A percentile compares a stretch with the other conserved stretches of the same genome.
Evolutionary conservation across 371 early-diverging fungal species (phyloP).

Genomic region (Mucor lusitanicus): DNA sequence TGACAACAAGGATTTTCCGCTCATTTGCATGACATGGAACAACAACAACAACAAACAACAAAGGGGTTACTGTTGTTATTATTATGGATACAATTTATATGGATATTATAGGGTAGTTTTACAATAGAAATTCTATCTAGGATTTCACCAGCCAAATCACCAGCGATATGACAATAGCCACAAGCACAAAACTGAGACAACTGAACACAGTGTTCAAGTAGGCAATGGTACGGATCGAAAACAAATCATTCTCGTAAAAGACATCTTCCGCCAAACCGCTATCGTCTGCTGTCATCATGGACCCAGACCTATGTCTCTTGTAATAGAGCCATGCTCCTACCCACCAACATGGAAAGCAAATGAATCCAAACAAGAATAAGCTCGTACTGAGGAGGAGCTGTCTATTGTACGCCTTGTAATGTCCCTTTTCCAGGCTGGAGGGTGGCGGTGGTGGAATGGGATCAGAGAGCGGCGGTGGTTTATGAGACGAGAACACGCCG

Average conservation of each 20-base stretch:
- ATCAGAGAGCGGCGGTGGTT: too few relatives aligned
- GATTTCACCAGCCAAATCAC: conserved; percentile 2
- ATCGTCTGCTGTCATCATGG: not conserved
- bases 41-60: not conserved
- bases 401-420: not conserved
- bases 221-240: conserved; percentile 1
- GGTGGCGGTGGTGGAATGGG: not conserved
- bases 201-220: conserved; percentile 15
- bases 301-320: not conserved
- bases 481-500: not conserved
- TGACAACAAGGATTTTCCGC: not conserved
- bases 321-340: conserved; percentile 10
- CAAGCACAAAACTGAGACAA: conserved; percentile 5
- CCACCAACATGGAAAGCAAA: conserved; percentile 25
- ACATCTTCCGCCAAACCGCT: not conserved
- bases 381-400: not conserved
- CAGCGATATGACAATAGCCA: conserved; percentile 3
- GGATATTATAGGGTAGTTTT: not conserved
- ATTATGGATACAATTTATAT: not conserved
- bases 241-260: not conserved
- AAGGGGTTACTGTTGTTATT: not conserved
- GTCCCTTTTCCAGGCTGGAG: not conserved
- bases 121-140: not conserved
- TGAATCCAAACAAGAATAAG: conserved; percentile 18
- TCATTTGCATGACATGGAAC: not conserved